Conservation (phyloP, 169 alveolate species). For the Besnoitia besnoiti region DNA sequence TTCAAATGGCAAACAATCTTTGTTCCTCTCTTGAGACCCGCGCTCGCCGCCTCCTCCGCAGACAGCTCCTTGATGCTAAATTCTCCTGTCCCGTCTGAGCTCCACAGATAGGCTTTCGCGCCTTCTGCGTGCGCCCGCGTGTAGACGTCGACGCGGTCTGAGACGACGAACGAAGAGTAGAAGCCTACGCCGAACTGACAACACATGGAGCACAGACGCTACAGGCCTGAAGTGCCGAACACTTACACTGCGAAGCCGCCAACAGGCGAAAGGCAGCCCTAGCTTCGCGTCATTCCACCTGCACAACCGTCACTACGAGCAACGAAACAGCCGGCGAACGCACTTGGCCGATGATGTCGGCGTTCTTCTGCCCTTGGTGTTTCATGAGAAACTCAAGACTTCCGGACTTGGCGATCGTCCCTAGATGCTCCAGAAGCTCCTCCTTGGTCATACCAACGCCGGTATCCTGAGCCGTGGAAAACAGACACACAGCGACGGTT, state of each 20-base stretch:
- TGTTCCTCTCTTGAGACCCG: conserved; percentile 88
- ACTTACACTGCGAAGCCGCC: no score
- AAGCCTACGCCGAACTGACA: conserved; percentile 99
- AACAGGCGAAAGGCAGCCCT: no score
- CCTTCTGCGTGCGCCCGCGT: conserved; percentile 93
- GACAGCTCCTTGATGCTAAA: conserved; percentile 88
- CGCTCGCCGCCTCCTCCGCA: conserved; percentile 50
- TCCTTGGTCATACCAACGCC: conserved; percentile 99
- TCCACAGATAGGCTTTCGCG: conserved; percentile 92
- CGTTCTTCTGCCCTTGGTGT: conserved; percentile 76
- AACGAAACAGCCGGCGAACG: neutral
- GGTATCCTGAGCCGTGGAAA: conserved; percentile 94
- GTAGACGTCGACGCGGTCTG: conserved; percentile 98
- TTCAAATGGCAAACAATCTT: conserved; percentile 88
- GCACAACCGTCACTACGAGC: neutral
- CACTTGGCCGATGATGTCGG: conserved; percentile 71
- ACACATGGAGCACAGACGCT: no score
- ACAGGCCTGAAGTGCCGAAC: no score
- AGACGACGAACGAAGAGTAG: conserved; percentile 98
- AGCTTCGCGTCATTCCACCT: no score
- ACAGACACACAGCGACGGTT: neutral
- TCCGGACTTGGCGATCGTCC: conserved; percentile 99
- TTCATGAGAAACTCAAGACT: conserved; percentile 90
- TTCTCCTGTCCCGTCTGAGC: conserved; percentile 97
- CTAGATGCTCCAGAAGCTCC: conserved; percentile 95